Evolutionary conservation across 176 grass and related monocot species (phyloP).

Genomic region (Aegilops tauschii): DNA sequence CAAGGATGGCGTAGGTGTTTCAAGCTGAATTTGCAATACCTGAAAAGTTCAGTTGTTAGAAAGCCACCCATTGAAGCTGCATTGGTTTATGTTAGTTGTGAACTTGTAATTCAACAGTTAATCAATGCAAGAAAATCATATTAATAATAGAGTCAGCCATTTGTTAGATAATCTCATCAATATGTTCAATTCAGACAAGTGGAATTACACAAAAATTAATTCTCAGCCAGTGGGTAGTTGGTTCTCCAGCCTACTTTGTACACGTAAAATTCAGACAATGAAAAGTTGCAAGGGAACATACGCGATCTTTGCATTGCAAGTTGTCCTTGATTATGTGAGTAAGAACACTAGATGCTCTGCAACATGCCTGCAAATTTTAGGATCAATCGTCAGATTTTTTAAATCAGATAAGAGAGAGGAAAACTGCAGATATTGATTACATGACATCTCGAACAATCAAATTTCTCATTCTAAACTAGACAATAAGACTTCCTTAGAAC

Average conservation of each 20-base stretch:
- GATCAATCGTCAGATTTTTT: conserved; percentile 15
- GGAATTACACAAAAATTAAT: conserved; percentile 12
- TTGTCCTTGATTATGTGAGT: conserved; percentile 96
- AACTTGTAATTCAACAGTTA: background rate
- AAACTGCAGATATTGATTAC: background rate
- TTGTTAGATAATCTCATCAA: conserved; percentile 8
- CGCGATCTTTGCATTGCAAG: conserved; percentile 85
- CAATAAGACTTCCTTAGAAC: conserved; percentile 9
- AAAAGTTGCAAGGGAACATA: conserved; percentile 46
- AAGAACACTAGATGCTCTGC: conserved; percentile 85
- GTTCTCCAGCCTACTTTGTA: background rate
- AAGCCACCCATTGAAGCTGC: background rate
- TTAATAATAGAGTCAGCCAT: background rate
- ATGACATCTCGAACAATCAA: background rate
- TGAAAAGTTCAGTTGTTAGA: conserved; percentile 37
- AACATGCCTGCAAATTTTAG: conserved; percentile 76
- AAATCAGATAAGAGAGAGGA: background rate
- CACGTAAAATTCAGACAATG: conserved; percentile 26
- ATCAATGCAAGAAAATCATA: background rate
- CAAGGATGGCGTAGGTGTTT: conserved; percentile 68
- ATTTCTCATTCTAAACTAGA: background rate
- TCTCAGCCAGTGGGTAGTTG: conserved; percentile 6
- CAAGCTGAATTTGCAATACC: conserved; percentile 83
- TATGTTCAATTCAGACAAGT: background rate
- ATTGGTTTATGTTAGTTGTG: background rate